Evolutionary conservation across 2,329 filamentous ascomycete genomes (phyloP), one percentile per base, ranked within the genome.

Genomic region (Claviceps paspali): DNA sequence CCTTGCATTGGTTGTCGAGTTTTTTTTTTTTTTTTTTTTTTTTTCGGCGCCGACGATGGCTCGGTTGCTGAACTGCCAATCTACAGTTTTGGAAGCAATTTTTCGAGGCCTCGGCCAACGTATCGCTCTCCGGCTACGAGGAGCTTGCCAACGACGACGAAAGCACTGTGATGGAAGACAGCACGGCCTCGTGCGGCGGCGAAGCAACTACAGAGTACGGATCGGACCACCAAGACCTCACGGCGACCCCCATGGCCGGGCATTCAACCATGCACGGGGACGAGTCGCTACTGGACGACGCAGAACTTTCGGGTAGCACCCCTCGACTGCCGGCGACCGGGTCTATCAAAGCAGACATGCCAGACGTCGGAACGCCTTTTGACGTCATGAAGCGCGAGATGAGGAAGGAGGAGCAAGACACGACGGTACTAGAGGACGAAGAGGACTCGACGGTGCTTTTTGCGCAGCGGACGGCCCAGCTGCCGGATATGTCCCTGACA

Each of bases 81-180:
- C n/a, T n/a, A n/a, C 28, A 92, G 82, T 98, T 98, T 61, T 98
- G 91, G 91, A 98, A 98, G 61, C 87, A 96, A 65, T 98, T 98
- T 66, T 98, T 98, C 60, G 91, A 98, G 62, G 86, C 91, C 26
- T 94, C 87, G 33, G 91, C 91, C 55, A 96, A 98, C 52, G 88
- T 98, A 19, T 94, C 88, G 9, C 72, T 98, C 9, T 94, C 86
- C 0, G 86, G 87, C 21, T 95, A 98, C 57, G 88, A 94, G 54
- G 87, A 93, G 52, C 68, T 77, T 17, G 74, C 74, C 11, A 77
- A 81, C 38, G 76, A 73, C 36, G 77, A 81, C n/a, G 74, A 71
- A 50, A 69, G 52, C 39, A 64, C 57, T 33, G 62, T 52, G 2
- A 60, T 56, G 18, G 65, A 69, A 14, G 68, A 70, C 50, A 72